Evolutionary conservation across 2,329 filamentous ascomycete genomes (phyloP).

Genomic region (Fusarium camptoceras): DNA sequence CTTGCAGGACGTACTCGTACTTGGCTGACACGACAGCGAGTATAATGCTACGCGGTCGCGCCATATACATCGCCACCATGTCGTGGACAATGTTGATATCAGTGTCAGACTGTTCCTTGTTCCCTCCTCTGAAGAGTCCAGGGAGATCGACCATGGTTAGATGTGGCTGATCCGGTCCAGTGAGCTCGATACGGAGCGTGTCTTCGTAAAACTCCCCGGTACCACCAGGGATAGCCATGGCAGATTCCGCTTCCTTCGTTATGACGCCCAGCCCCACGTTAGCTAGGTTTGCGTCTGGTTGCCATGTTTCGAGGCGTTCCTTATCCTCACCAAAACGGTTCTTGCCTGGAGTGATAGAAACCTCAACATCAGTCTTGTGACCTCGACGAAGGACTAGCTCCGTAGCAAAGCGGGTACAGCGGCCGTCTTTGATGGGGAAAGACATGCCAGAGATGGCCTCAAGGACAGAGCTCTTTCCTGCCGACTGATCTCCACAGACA

Average conservation of each 20-base stretch:
- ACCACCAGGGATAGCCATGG: constrained; percentile 61
- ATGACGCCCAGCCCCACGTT: constrained; percentile 43
- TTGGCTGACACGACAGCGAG: constrained; percentile 69
- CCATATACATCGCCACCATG: constrained; percentile 69
- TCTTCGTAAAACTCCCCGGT: constrained; percentile 59
- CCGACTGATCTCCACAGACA: constrained; percentile 70
- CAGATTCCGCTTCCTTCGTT: constrained; percentile 54
- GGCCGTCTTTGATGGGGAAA: constrained; percentile 68
- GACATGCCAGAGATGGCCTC: constrained; percentile 71
- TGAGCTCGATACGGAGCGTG: constrained; percentile 62
- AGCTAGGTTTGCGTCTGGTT: constrained; percentile 40
- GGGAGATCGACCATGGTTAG: constrained; percentile 72
- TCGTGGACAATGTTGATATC: constrained; percentile 60
- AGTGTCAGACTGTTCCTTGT: constrained; percentile 59
- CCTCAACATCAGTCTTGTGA: constrained; percentile 46
- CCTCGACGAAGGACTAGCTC: constrained; percentile 66
- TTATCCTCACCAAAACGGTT: neutral
- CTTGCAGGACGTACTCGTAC: constrained; percentile 69
- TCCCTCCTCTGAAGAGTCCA: constrained; percentile 56
- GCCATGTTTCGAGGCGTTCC: neutral
- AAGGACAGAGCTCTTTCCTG: constrained; percentile 73
- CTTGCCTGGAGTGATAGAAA: constrained; percentile 47
- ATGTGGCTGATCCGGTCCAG: constrained; percentile 61
- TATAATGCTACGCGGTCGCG: constrained; percentile 67
- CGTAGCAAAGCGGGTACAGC: constrained; percentile 72